Conservation (phyloP, 2,329 filamentous ascomycete species). For the Phialophora verrucosa region DNA sequence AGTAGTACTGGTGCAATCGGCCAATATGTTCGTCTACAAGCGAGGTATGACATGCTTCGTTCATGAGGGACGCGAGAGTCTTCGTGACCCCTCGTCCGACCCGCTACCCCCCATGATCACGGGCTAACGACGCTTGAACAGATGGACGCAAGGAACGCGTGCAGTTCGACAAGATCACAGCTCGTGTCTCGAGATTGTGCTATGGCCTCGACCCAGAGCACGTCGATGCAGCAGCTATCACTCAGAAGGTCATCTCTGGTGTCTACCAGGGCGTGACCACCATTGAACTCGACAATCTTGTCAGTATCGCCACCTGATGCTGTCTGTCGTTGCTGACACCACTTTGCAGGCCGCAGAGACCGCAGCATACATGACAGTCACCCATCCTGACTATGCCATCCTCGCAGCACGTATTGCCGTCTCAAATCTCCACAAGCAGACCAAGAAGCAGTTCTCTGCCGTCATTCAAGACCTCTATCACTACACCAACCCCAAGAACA, state of each 20-base stretch:
- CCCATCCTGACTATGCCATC: constrained; percentile 98
- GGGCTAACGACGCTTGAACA: constrained; percentile 47
- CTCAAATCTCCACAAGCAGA: constrained; percentile 99
- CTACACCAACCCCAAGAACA: constrained; percentile 95
- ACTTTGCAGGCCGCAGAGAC: constrained; percentile 85
- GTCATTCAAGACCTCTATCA: constrained; percentile 92
- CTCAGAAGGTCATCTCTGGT: constrained; percentile 98
- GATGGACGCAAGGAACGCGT: constrained; percentile 99
- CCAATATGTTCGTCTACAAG: constrained; percentile 66
- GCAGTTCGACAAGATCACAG: constrained; percentile 99
- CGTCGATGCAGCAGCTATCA: constrained; percentile 97
- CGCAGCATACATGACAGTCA: constrained; percentile 99
- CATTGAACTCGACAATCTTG: constrained; percentile 93
- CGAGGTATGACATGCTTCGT: constrained; percentile 56
- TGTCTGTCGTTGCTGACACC: constrained; percentile 39
- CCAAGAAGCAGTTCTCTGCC: constrained; percentile 99
- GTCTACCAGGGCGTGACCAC: constrained; percentile 98
- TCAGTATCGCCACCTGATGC: constrained; percentile 56
- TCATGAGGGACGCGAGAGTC: neutral
- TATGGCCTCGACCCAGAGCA: constrained; percentile 95
- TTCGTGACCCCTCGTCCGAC: neutral
- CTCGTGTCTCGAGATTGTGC: constrained; percentile 94
- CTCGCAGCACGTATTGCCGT: constrained; percentile 97
- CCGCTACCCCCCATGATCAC: constrained; percentile 27
- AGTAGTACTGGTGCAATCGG: constrained; percentile 1